These are phyloP conservation scores for Prosopis cineraria DNA, from an alignment of 306 rosid genomes.

Conservation along the genomic window DNA sequence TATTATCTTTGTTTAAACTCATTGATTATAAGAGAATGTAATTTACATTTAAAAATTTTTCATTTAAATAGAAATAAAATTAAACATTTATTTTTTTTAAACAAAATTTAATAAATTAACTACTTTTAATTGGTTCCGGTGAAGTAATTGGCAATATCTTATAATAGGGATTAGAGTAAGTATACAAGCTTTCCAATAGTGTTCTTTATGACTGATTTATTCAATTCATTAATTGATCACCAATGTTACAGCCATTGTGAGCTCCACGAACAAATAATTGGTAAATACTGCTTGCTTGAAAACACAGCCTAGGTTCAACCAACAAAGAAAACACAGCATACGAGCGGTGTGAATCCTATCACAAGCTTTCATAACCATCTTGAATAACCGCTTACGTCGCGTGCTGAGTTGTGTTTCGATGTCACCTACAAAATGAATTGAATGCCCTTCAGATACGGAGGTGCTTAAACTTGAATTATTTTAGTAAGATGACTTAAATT, in stretches of 20 bases:
- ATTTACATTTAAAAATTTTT: too few relatives aligned
- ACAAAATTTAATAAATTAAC: too few relatives aligned
- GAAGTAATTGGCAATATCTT: too few relatives aligned
- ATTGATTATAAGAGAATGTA: too few relatives aligned
- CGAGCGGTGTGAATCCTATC: constrained; percentile 19
- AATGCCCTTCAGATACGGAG: constrained; percentile 27
- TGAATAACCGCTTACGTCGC: constrained; percentile 20
- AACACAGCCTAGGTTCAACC: not conserved
- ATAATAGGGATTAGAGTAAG: too few relatives aligned
- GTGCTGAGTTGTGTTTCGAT: constrained; percentile 18
- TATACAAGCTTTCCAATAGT: not conserved
- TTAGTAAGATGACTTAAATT: constrained; percentile 8
- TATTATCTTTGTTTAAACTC: too few relatives aligned
- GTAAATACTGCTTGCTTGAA: not conserved
- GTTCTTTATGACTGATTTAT: constrained; percentile 22
- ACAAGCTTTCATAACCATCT: constrained; percentile 8
- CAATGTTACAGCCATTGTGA: constrained; percentile 10
- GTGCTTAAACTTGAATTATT: not conserved
- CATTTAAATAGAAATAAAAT: too few relatives aligned
- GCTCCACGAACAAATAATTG: constrained; percentile 13
- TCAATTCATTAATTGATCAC: not conserved
- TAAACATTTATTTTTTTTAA: too few relatives aligned
- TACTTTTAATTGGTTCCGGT: too few relatives aligned
- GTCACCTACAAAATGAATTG: constrained; percentile 46
- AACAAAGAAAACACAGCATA: too few relatives aligned